Conservation (phyloP, 2,329 filamentous ascomycete genomes). For the Hymenotorrendiella dingleyae region DNA sequence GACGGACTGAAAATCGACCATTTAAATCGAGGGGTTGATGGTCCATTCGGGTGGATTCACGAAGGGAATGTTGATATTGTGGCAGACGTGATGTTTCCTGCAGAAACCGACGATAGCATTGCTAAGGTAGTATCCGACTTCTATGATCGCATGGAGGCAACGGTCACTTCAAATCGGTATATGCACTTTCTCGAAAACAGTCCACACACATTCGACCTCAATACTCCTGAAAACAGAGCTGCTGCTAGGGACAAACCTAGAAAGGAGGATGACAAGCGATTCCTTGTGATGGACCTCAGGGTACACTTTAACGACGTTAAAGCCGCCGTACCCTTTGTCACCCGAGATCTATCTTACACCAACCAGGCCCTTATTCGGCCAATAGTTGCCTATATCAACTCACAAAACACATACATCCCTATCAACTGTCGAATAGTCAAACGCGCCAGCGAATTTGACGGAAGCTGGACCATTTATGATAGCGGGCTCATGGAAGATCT, state of each 20-base stretch:
- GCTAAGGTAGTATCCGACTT: slow-evolving; percentile 95
- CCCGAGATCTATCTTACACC: slow-evolving; percentile 84
- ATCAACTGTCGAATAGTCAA: slow-evolving; percentile 94
- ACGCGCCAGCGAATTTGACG: slow-evolving; percentile 81
- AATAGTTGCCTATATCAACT: slow-evolving; percentile 98
- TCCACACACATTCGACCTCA: slow-evolving; percentile 26
- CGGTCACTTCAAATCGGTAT: slow-evolving; percentile 73
- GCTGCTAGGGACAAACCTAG: slow-evolving; percentile 24
- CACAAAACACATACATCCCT: slow-evolving; percentile 89
- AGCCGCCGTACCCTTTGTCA: slow-evolving; percentile 89
- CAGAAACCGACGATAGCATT: slow-evolving; percentile 80
- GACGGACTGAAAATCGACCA: slow-evolving; percentile 94
- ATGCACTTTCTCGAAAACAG: slow-evolving; percentile 50
- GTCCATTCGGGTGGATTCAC: slow-evolving; percentile 96
- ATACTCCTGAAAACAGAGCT: slow-evolving; percentile 23
- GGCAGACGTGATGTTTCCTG: slow-evolving; percentile 89
- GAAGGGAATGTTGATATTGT: slow-evolving; percentile 97
- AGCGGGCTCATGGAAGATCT: slow-evolving; percentile 91
- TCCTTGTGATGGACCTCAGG: slow-evolving; percentile 89
- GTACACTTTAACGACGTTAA: slow-evolving; percentile 93
- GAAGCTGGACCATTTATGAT: slow-evolving; percentile 91
- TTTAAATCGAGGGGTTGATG: slow-evolving; percentile 85
- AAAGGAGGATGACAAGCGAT: slow-evolving; percentile 58
- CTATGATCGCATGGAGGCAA: slow-evolving; percentile 91
- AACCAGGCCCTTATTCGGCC: slow-evolving; percentile 93